Percentiles rank a stretch among this genome's conserved stretches.
Conservation (phyloP, 1,284 basidiomycete species). For the Marasmius oreades region DNA sequence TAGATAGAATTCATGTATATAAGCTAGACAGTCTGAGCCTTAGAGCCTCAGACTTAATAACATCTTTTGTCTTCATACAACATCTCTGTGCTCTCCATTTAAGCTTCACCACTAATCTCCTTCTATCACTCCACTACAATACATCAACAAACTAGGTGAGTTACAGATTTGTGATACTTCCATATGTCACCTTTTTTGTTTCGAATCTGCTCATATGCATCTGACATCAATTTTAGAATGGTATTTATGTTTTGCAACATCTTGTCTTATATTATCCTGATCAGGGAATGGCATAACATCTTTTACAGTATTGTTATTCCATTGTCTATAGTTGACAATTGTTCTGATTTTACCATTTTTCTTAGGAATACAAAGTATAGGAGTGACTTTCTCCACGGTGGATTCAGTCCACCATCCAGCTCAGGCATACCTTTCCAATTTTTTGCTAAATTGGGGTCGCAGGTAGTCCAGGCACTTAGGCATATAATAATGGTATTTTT, state of each 20-base stretch:
- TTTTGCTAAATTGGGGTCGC: constrained; percentile 8
- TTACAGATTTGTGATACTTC: too few species aligned
- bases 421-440: constrained; percentile 22
- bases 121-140: too few species aligned
- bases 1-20: too few species aligned
- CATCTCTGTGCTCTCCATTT: too few species aligned
- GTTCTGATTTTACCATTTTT: constrained; percentile 17
- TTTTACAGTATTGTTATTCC: constrained; percentile 27
- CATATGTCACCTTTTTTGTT: constrained; percentile 8
- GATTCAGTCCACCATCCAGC: constrained; percentile 15
- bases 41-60: too few species aligned
- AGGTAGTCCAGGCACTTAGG: constrained; percentile 19
- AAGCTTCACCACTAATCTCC: too few species aligned
- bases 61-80: too few species aligned
- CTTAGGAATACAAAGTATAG: constrained; percentile 26
- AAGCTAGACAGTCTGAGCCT: too few species aligned
- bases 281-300: constrained; percentile 27
- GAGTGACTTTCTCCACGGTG: constrained; percentile 17
- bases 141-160: too few species aligned
- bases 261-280: constrained; percentile 13
- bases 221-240: constrained; percentile 9
- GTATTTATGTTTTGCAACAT: background rate
- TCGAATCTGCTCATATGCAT: constrained; percentile 15
- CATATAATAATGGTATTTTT: constrained; percentile 22
- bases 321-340: background rate